Percentiles rank a stretch among this genome's conserved stretches.
Conservation (phyloP, 495 filamentous ascomycete species). For the Platismatia glauca region DNA sequence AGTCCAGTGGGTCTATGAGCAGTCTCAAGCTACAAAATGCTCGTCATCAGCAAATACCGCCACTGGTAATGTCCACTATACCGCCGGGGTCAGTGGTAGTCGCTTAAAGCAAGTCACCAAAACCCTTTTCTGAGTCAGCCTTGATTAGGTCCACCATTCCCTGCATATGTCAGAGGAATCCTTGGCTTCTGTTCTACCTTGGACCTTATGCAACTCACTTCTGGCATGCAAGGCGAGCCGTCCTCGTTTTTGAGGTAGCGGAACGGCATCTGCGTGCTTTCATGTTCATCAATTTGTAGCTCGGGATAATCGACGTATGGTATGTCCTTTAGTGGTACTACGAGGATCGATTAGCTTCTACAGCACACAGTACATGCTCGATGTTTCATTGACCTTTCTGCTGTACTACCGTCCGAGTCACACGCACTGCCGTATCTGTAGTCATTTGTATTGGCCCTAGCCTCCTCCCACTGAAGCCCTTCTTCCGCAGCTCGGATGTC, state of each 20-base stretch:
- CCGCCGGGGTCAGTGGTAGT: background rate
- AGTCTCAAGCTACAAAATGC: background rate
- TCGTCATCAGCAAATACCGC: background rate
- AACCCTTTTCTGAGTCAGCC: conserved; percentile 83
- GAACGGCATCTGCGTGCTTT: conserved; percentile 95
- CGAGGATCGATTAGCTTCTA: conserved; percentile 9
- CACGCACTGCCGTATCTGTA: conserved; percentile 90
- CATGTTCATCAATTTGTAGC: conserved; percentile 77
- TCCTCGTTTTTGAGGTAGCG: conserved; percentile 74
- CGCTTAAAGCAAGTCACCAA: conserved; percentile 75
- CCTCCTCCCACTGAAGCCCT: conserved; percentile 81
- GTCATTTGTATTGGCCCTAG: conserved; percentile 96
- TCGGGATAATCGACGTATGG: conserved; percentile 81
- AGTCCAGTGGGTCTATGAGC: background rate
- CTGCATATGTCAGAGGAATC: conserved; percentile 34
- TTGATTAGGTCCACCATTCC: conserved; percentile 93
- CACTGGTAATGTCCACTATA: background rate
- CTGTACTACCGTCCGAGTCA: conserved; percentile 81
- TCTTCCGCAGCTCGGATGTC: conserved; percentile 83
- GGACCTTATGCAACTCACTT: conserved; percentile 43
- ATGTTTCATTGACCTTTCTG: conserved; percentile 52
- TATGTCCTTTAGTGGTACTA: conserved; percentile 67
- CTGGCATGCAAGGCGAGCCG: conserved; percentile 80
- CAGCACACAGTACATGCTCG: background rate
- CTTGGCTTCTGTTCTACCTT: background rate